These are phyloP conservation scores for Calophaca sinica DNA, from an alignment of 306 rosid species.

Conservation along the genomic window DNA sequence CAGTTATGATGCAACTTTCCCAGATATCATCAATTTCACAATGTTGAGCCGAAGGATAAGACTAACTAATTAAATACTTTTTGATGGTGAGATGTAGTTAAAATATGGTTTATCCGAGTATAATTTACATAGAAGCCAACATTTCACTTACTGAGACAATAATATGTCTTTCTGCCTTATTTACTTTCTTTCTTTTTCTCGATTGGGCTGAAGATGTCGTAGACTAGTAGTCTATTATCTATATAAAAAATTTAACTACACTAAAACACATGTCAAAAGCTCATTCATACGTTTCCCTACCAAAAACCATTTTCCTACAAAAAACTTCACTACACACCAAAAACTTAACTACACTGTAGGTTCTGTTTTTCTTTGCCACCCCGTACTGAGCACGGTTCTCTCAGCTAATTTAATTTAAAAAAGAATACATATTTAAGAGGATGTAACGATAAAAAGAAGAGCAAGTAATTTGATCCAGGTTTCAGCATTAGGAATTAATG, in stretches of 20 bases:
- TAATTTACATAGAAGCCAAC: conserved; percentile 20
- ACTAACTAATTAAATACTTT: conserved; percentile 10
- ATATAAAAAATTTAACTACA: no score
- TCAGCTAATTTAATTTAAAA: not conserved
- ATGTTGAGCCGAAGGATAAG: conserved; percentile 19
- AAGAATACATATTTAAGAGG: not conserved
- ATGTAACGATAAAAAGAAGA: not conserved
- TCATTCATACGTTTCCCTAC: no score
- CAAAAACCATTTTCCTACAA: no score
- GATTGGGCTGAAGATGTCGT: conserved; percentile 1
- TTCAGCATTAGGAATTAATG: conserved; percentile 7
- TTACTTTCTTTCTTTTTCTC: not conserved
- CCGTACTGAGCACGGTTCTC: no score
- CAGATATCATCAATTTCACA: conserved; percentile 29
- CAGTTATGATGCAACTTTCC: not conserved
- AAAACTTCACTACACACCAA: no score
- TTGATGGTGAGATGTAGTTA: conserved; percentile 8
- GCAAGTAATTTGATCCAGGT: not conserved
- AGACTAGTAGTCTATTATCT: not conserved
- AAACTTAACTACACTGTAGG: no score
- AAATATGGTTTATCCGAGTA: conserved; percentile 23
- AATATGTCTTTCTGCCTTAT: no score
- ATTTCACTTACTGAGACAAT: not conserved
- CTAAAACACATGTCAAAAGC: no score
- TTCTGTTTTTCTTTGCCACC: no score